Conservation (phyloP, 2,329 filamentous ascomycete species). For the Trichophyton rubrum region DNA sequence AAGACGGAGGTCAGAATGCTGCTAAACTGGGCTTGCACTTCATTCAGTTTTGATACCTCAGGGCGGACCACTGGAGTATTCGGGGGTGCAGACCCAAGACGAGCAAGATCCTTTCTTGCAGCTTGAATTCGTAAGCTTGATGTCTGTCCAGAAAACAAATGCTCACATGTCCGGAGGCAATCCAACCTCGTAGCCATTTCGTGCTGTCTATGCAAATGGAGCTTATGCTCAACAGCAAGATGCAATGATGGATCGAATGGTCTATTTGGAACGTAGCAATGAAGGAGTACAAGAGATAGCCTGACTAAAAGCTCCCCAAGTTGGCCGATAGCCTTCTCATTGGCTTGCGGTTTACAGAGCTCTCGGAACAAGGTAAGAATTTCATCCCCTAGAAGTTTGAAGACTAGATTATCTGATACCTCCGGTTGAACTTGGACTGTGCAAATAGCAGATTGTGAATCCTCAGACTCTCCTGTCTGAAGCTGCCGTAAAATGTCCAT, state of each 20-base stretch:
- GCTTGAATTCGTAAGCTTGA: constrained; percentile 55
- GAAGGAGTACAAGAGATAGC: constrained; percentile 60
- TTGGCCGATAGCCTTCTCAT: constrained; percentile 18
- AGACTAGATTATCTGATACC: neutral
- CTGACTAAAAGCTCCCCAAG: constrained; percentile 58
- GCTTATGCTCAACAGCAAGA: constrained; percentile 49
- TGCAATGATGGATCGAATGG: constrained; percentile 66
- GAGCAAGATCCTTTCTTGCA: constrained; percentile 48
- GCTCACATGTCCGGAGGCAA: constrained; percentile 54
- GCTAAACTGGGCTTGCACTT: constrained; percentile 71
- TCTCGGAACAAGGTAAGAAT: neutral
- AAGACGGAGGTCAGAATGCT: constrained; percentile 58
- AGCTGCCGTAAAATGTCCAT: constrained; percentile 15
- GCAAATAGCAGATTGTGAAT: neutral
- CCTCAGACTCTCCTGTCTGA: neutral
- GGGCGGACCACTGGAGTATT: constrained; percentile 61
- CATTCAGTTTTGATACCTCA: constrained; percentile 50
- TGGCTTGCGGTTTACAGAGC: neutral
- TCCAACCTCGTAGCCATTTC: constrained; percentile 46
- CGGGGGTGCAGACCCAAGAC: constrained; percentile 54
- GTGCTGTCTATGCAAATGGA: constrained; percentile 44
- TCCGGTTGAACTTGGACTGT: neutral
- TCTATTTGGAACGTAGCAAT: constrained; percentile 73
- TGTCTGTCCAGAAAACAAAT: constrained; percentile 52
- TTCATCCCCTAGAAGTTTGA: neutral